Evolutionary conservation across 2,329 filamentous ascomycete species (phyloP), one percentile per base, ranked within the genome.

Genomic region (Sporothrix variecibatus): DNA sequence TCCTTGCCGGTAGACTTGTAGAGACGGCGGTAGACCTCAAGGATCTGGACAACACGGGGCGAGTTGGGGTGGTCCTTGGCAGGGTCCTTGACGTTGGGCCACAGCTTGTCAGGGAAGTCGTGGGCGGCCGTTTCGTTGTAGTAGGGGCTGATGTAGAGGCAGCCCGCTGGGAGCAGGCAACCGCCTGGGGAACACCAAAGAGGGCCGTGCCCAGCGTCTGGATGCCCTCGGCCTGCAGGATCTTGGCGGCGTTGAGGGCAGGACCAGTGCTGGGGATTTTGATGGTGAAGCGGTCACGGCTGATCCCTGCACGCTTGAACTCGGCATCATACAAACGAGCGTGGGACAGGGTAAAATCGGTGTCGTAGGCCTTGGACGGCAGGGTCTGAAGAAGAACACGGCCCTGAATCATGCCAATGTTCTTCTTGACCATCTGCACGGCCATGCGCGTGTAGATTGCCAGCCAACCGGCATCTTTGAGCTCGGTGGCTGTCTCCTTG

Each of bases 221-320:
- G 68, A 87, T 86, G 3, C 85, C 85, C 75, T 86, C 85, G 1
- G 78, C 76, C 6, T 80, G 80, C 51, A 87, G 81, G 17, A 82
- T 80, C 69, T 82, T 84, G 38, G 83, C 84, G 0, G 85, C 85
- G 72, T 83, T 85, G 40, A 87, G 78, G 7, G 84, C 85, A 0
- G 85, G 82, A 0, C 85, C 85, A 0, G 85, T 87, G 38, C 82
- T 82, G 12, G 85, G 85, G 34, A 87, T 87, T 78, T 87, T 87
- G 81, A 87, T 86, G 76, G 83, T 85, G 77, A 84, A 86, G 12
- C 84, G 81, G 73, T 86, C 84, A 26, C 84, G 82, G 6, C 81
- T 77, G 65, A 87, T 84, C 1, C 85, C 85, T 1, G 81, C 83
- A 4, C 80, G 81, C 7, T 82, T 81, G 71, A 87, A 86, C 76